A percentile compares a stretch with the other conserved stretches of the same genome.
Evolutionary conservation across 2,329 filamentous ascomycete species (phyloP).

Genomic region (Botrytis pseudocinerea): DNA sequence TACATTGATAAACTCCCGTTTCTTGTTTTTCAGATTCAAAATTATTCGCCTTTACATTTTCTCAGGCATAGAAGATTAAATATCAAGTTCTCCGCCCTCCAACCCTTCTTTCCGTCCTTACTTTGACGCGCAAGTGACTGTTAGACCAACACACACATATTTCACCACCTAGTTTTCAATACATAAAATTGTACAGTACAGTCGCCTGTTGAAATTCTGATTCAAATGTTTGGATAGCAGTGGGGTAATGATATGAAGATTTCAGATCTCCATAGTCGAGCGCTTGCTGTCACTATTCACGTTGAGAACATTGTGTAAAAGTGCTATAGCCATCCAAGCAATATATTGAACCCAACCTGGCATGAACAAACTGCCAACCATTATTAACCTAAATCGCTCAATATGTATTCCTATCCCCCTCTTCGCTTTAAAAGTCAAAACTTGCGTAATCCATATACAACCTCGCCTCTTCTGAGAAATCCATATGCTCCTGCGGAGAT

Average conservation of each 20-base stretch:
- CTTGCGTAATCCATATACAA: constrained; percentile 21
- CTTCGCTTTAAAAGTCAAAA: constrained; percentile 14
- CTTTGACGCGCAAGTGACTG: background rate
- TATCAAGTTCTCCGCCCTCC: background rate
- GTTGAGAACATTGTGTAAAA: background rate
- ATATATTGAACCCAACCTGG: background rate
- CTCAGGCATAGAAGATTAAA: background rate
- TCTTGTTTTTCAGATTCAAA: background rate
- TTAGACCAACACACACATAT: background rate
- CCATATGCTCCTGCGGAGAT: constrained; percentile 17
- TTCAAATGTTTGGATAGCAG: background rate
- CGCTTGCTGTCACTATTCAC: background rate
- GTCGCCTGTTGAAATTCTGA: background rate
- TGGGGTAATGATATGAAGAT: background rate
- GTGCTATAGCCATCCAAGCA: background rate
- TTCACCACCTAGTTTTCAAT: background rate
- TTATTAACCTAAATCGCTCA: background rate
- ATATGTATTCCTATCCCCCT: background rate
- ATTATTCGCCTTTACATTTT: background rate
- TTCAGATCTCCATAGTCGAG: background rate
- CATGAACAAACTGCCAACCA: no score
- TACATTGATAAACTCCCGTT: background rate
- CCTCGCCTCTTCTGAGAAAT: constrained; percentile 18
- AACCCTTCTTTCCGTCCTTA: background rate
- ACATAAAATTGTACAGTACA: background rate